A percentile compares a stretch with the other conserved stretches of the same genome.
phyloP scores from a whole-genome alignment of 371 early-diverging fungal genomes.

The Phascolomyces articulosus region DNA sequence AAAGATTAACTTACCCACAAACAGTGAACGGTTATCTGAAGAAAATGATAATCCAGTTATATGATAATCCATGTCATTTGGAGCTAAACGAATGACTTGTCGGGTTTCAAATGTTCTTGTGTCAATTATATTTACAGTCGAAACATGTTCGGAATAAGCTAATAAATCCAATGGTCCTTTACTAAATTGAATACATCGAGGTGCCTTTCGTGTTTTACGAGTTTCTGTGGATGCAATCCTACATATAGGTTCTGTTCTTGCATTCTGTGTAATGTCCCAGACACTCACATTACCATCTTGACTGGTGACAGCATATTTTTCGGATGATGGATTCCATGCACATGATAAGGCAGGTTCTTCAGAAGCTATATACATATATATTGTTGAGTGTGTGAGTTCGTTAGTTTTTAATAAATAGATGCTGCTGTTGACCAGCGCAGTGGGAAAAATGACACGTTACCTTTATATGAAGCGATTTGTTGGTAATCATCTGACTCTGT shows the following conservation, averaged over 20 bases:
- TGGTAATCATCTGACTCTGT: conserved; percentile 61
- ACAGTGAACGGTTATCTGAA: conserved; percentile 27
- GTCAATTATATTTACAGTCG: conserved; percentile 79
- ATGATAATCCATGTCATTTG: conserved; percentile 32
- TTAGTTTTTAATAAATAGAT: background rate
- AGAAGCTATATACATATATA: conserved; percentile 53
- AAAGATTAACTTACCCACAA: conserved; percentile 64
- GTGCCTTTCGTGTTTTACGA: conserved; percentile 46
- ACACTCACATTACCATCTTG: conserved; percentile 79
- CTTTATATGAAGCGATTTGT: conserved; percentile 16
- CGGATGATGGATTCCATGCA: conserved; percentile 78
- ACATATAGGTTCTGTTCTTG: conserved; percentile 58
- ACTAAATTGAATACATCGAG: conserved; percentile 24
- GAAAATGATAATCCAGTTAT: conserved; percentile 38
- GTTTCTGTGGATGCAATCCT: conserved; percentile 24
- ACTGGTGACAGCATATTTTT: conserved; percentile 76
- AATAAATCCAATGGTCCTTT: conserved; percentile 28
- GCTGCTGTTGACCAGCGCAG: background rate
- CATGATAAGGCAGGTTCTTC: conserved; percentile 47
- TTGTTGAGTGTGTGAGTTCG: conserved; percentile 32
- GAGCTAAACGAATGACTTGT: conserved; percentile 59
- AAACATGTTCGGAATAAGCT: conserved; percentile 60
- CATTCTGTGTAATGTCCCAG: conserved; percentile 46
- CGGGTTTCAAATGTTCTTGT: conserved; percentile 76
- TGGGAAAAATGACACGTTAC: conserved; percentile 8